phyloP scores from a whole-genome alignment of 2,329 filamentous ascomycete species.

The Botrytis sinoallii region DNA sequence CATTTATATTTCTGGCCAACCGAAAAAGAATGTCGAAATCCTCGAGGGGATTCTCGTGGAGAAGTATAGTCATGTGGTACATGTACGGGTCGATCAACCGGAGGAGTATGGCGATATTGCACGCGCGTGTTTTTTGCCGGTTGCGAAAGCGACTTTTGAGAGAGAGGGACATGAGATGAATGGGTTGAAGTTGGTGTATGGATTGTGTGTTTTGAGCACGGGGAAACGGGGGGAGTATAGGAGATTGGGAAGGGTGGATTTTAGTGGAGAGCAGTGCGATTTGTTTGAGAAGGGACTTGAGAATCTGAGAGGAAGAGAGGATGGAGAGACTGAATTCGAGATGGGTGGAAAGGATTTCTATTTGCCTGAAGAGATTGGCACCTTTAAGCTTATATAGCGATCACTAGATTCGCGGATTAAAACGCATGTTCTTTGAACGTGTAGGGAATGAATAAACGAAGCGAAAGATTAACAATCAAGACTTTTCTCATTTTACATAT shows the following conservation, averaged over 20 bases:
- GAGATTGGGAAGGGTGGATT: background rate
- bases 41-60: background rate
- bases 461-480: background rate
- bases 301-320: background rate
- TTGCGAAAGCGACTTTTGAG: background rate
- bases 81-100: background rate
- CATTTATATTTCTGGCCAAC: background rate
- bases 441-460: background rate
- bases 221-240: background rate
- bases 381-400: background rate
- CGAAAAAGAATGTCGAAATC: background rate
- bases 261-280: background rate
- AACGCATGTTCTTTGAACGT: background rate
- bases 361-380: background rate
- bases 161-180: background rate
- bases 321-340: background rate
- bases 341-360: background rate
- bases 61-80: background rate
- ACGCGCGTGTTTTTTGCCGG: background rate
- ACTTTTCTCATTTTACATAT: conserved; percentile 9
- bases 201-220: background rate
- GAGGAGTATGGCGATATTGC: background rate
- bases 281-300: background rate
- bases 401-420: background rate
- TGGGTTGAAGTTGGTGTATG: background rate